These are phyloP conservation scores for Sclerotiophoma versabilis DNA, from an alignment of 2,329 filamentous ascomycete genomes.

Conservation along the genomic window DNA sequence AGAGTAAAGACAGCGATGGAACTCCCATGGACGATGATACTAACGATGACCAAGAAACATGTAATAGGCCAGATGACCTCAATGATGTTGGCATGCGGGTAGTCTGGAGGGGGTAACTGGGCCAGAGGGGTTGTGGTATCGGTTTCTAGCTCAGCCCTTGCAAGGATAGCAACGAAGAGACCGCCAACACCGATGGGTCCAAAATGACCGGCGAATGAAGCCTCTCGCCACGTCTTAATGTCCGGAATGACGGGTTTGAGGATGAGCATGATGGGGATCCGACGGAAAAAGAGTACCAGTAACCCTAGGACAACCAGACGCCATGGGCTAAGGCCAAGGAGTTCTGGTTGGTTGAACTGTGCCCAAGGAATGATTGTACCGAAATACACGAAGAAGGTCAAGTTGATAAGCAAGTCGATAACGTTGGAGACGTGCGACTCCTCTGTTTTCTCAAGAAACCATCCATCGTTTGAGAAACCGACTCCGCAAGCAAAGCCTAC, in stretches of 20 bases:
- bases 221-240: constrained; percentile 97
- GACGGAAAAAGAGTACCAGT: constrained; percentile 92
- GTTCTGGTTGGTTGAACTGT: constrained; percentile 76
- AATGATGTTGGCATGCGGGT: constrained; percentile 74
- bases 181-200: constrained; percentile 97
- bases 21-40: constrained; percentile 96
- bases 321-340: constrained; percentile 82
- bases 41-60: constrained; percentile 90
- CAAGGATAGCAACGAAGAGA: constrained; percentile 92
- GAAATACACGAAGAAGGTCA: constrained; percentile 98
- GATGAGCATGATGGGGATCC: constrained; percentile 91
- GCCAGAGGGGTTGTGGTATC: constrained; percentile 76
- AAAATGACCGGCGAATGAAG: constrained; percentile 95
- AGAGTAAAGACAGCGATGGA: constrained; percentile 97
- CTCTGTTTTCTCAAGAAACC: constrained; percentile 98
- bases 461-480: constrained; percentile 99
- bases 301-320: constrained; percentile 91
- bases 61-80: constrained; percentile 94
- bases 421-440: constrained; percentile 99
- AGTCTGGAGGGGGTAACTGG: constrained; percentile 63
- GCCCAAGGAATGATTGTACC: constrained; percentile 97
- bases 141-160: constrained; percentile 87
- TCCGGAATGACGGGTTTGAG: constrained; percentile 95
- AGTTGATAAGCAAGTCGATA: constrained; percentile 94
- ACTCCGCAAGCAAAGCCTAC: constrained; percentile 95